Conservation (phyloP, 352 stramenopile species). For the Globisporangium takayamanum region DNA sequence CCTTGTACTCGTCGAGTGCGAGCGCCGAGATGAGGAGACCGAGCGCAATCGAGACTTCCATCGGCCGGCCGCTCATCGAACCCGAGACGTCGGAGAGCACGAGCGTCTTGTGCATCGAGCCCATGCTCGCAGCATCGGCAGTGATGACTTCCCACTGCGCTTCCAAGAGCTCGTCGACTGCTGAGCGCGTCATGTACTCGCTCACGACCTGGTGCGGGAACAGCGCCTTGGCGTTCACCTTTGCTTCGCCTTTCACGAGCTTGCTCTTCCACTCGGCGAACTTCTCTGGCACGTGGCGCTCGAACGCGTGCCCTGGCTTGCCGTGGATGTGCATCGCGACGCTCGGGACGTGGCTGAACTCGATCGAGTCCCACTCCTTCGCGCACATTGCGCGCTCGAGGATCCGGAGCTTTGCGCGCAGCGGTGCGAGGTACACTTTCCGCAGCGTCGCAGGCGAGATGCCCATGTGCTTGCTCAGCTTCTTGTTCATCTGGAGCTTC, state of each 20-base stretch:
- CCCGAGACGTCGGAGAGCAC: conserved; percentile 46
- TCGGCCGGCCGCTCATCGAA: conserved; percentile 28
- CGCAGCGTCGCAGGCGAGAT: conserved; percentile 30
- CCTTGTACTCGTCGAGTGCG: conserved; percentile 36
- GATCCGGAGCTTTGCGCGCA: conserved; percentile 31
- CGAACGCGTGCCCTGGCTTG: conserved; percentile 33
- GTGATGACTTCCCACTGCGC: conserved; percentile 27
- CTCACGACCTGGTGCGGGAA: conserved; percentile 44
- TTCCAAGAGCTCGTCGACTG: conserved; percentile 34
- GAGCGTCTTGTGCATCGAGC: conserved; percentile 25
- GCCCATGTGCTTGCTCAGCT: conserved; percentile 38
- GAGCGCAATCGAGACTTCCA: conserved; percentile 39
- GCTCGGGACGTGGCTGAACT: conserved; percentile 35
- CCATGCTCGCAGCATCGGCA: not conserved
- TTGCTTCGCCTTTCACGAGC: conserved; percentile 27
- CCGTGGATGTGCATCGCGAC: conserved; percentile 48
- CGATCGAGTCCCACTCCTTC: conserved; percentile 39
- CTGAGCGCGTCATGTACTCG: conserved; percentile 22
- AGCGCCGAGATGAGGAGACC: conserved; percentile 36
- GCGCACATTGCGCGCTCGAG: conserved; percentile 44
- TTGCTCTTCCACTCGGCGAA: conserved; percentile 31
- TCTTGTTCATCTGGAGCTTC: conserved; percentile 41
- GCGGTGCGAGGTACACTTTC: conserved; percentile 38
- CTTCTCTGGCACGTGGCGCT: conserved; percentile 26
- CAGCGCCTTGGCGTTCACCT: conserved; percentile 36